Percentiles rank a stretch among this genome's conserved stretches.
Conservation (phyloP, 257 asterid genomes). For the Solanum chiquidenum region DNA sequence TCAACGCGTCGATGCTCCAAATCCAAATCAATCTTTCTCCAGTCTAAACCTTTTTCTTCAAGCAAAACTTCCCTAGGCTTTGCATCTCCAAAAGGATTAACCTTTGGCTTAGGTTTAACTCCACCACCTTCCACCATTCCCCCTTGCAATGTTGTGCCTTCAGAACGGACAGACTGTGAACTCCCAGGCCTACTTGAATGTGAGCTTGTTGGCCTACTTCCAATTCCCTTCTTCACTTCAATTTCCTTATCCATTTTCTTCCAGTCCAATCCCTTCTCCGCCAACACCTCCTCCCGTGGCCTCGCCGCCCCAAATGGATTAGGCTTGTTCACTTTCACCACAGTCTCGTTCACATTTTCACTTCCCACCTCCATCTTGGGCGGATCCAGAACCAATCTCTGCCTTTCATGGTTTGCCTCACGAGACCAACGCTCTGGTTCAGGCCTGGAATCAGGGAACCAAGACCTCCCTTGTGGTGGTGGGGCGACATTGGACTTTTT, state of each 20-base stretch:
- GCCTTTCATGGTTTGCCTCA: conserved; percentile 26
- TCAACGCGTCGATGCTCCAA: conserved; percentile 69
- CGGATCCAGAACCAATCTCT: conserved; percentile 23
- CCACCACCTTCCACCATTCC: conserved; percentile 19
- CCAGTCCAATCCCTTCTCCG: conserved; percentile 97
- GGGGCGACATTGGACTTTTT: conserved; percentile 36
- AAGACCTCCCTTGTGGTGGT: conserved; percentile 31
- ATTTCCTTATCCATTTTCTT: conserved; percentile 66
- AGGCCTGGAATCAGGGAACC: conserved; percentile 43
- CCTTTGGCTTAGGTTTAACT: conserved; percentile 61
- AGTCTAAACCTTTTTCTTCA: conserved; percentile 84
- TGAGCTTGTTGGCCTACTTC: conserved; percentile 72
- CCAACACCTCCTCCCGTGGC: conserved; percentile 94
- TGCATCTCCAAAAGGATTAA: conserved; percentile 94
- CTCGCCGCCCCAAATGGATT: conserved; percentile 94
- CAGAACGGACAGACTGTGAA: conserved; percentile 54
- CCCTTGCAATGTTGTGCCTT: conserved; percentile 25
- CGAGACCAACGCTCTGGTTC: conserved; percentile 73
- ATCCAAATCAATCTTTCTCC: conserved; percentile 90
- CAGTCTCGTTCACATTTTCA: conserved; percentile 18
- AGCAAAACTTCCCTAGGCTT: conserved; percentile 97
- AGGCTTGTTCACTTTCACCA: conserved; percentile 46
- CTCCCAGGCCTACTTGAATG: conserved; percentile 86
- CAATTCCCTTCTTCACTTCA: conserved; percentile 48
- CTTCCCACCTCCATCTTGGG: conserved; percentile 13